Evolutionary conservation across 495 filamentous ascomycete species (phyloP).

Genomic region (Barbatosphaeria neglecta): DNA sequence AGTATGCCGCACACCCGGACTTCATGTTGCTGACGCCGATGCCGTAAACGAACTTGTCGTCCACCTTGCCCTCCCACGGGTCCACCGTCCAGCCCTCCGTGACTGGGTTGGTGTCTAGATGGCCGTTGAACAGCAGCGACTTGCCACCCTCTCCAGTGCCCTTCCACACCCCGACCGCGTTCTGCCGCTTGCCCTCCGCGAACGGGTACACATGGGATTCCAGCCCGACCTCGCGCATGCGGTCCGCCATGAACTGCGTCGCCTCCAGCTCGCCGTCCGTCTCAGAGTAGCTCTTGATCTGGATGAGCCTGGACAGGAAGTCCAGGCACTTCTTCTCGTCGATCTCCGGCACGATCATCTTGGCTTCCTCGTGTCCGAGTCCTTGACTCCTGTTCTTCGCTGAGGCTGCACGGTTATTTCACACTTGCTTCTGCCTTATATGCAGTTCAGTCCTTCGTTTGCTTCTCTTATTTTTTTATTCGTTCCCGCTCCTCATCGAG

Average conservation of each 20-base stretch:
- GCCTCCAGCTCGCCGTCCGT: conserved; percentile 7
- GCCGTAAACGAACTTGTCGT: neutral
- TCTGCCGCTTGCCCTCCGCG: conserved; percentile 4
- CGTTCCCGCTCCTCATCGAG: too few species aligned
- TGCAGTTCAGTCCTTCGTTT: too few species aligned
- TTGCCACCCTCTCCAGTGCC: conserved; percentile 29
- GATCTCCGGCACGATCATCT: conserved; percentile 8
- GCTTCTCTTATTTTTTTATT: too few species aligned
- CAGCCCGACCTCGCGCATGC: conserved; percentile 5
- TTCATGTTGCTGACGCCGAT: conserved; percentile 10
- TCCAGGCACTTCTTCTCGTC: conserved; percentile 4
- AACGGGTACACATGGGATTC: conserved; percentile 5
- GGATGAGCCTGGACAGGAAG: conserved; percentile 6
- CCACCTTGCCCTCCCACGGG: conserved; percentile 7
- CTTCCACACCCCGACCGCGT: conserved; percentile 23
- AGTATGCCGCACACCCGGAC: conserved; percentile 4
- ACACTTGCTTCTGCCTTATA: too few species aligned
- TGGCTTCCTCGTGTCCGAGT: too few species aligned
- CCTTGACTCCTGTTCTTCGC: too few species aligned
- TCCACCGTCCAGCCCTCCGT: conserved; percentile 9
- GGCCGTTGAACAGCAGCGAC: conserved; percentile 36
- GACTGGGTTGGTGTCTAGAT: conserved; percentile 27
- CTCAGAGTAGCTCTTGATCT: conserved; percentile 9
- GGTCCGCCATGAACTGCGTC: conserved; percentile 4
- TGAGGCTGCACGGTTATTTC: too few species aligned